These are phyloP conservation scores for Cryptococcus sp. DNA, from an alignment of 1,284 basidiomycete species.

Conservation along the genomic window DNA sequence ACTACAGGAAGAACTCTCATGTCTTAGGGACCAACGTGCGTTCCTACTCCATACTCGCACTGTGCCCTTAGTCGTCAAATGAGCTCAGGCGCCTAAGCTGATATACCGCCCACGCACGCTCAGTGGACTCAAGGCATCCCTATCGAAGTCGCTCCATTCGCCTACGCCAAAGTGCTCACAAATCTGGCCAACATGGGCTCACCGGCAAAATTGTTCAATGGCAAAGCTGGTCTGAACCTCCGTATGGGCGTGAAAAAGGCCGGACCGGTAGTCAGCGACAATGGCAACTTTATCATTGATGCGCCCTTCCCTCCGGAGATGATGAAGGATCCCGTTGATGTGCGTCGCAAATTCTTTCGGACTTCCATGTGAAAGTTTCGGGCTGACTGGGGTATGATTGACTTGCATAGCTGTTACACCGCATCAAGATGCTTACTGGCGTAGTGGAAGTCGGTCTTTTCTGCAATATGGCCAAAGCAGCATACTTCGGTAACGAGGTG, in stretches of 20 bases:
- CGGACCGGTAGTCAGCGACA: conserved; percentile 92
- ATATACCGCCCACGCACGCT: background rate
- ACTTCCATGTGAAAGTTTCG: background rate
- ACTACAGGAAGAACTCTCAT: conserved; percentile 88
- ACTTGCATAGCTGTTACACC: conserved; percentile 63
- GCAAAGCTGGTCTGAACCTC: conserved; percentile 63
- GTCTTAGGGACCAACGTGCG: conserved; percentile 79
- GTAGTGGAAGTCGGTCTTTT: conserved; percentile 97
- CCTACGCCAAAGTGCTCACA: conserved; percentile 82
- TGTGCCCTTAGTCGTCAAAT: background rate
- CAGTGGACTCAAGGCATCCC: conserved; percentile 89
- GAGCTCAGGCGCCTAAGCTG: background rate
- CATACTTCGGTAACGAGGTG: conserved; percentile 94
- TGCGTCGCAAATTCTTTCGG: conserved; percentile 49
- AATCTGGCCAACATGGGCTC: conserved; percentile 61
- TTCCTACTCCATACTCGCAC: conserved; percentile 20
- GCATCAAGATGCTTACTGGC: conserved; percentile 88
- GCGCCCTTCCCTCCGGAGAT: conserved; percentile 74
- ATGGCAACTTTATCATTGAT: conserved; percentile 93
- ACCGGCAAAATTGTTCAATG: conserved; percentile 27
- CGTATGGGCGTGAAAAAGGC: conserved; percentile 70
- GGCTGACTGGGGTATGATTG: background rate
- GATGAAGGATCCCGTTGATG: conserved; percentile 70
- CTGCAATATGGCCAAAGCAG: conserved; percentile 88
- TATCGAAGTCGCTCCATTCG: conserved; percentile 95